Evolutionary conservation across 2,329 filamentous ascomycete species (phyloP), one percentile per base, ranked within the genome.

Genomic region (Trichoderma asperellum): DNA sequence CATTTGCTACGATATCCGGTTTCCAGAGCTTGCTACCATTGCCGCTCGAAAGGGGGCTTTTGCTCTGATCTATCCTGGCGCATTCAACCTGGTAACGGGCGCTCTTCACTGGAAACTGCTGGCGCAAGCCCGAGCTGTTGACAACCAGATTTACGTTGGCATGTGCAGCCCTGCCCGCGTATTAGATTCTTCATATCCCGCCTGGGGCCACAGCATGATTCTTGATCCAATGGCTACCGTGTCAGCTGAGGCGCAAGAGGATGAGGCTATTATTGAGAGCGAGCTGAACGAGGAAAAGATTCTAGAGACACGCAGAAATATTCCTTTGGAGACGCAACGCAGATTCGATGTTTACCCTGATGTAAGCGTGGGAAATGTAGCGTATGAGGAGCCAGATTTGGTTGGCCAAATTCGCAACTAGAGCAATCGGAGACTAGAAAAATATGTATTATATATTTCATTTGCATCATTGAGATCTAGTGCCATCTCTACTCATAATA

Each of bases 1-100:
- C 29, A 98, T 99, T 77, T 99, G 96, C 86, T 99, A 99, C 82
- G 96, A 99, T 81, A 89, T 99, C 66, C 93, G 96, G 43, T 99
- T 99, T 83, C 95, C 96, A 0, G 96, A 98, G 81, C 85, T 97
- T 11, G 96, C 93, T 2, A 95, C 89, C 78, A 91, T 98, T 69
- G 95, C 95, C 0, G 92, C 95, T 29, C 87, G 96, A 37, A 89
- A 89, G 73, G 94, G 91, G 18, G 91, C 89, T 69, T 99, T 98
- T 80, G 86, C 93, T 55, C 87, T 98, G 61, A 79, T 98, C 27
- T 98, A 97, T 80, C 96, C 96, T 0, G 96, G 94, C n/a, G 96
- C 96, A 0, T 99, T 99, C 85, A 99, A 98, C 81, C 84, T 92
- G 70, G 97, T 94, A 0, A 99, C 96, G 0, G 96, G 96, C 0